Evolutionary conservation across 2,329 filamentous ascomycete species (phyloP).

Genomic region (Claviceps fusiformis): DNA sequence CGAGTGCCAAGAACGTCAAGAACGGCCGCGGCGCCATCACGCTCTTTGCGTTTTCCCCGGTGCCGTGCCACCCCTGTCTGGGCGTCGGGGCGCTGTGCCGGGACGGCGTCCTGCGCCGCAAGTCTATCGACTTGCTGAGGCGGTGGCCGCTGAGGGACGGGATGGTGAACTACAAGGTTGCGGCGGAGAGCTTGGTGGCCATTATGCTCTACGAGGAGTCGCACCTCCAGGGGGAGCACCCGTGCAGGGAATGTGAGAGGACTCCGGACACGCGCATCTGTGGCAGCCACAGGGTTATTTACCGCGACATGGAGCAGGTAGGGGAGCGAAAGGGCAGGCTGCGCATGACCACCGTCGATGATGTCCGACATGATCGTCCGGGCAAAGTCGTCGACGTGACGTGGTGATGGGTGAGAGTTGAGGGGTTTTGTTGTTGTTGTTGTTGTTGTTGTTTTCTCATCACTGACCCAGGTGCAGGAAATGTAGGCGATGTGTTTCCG

Average conservation of each 20-base stretch:
- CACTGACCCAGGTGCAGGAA: neutral
- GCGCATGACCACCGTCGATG: neutral
- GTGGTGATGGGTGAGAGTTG: neutral
- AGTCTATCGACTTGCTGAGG: neutral
- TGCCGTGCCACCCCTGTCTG: constrained; percentile 1
- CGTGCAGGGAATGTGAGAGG: neutral
- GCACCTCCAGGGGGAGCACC: neutral
- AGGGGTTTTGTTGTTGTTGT: neutral
- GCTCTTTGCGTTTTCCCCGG: constrained; percentile 1
- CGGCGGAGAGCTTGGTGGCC: neutral
- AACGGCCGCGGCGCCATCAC: neutral
- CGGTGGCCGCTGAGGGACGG: constrained; percentile 2
- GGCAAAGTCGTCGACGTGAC: constrained; percentile 1
- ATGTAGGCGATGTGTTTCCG: neutral
- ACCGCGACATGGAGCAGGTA: neutral
- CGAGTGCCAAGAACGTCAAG: neutral
- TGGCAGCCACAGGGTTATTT: neutral
- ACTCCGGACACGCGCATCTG: neutral
- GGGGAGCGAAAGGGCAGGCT: neutral
- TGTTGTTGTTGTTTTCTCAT: too few species aligned
- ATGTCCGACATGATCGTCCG: neutral
- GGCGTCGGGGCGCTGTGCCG: constrained; percentile 1
- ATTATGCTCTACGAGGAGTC: constrained; percentile 1
- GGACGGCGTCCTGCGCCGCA: neutral
- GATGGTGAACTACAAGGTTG: constrained; percentile 4